Base-by-base conservation (phyloP, 108 stramenopile species). In the Stephanodiscus triporus region DNA sequence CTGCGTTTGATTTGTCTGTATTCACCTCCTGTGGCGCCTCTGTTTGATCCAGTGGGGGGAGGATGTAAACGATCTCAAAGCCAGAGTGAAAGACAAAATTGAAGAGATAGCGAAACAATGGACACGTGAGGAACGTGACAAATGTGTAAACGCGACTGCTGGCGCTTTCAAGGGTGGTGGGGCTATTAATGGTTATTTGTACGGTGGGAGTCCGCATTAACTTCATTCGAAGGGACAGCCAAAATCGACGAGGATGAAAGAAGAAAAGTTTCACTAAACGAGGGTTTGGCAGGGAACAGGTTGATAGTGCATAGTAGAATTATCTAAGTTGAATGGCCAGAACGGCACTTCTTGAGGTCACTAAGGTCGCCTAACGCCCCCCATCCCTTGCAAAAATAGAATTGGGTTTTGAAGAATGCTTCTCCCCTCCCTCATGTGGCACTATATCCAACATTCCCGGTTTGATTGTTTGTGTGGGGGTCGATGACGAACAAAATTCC, bases 61-160 rank as follows among this genome's bases (percentile, higher is more conserved):
- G 10, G 90, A 97, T 71, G 76, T 97, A 0, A 95, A 92, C 68
- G 89, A 87, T 42, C 76, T 96, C 56, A 90, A 94, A 53, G 67
- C 66, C 20, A 72, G 51, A 20, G 93, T 94, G 17, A 93, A 93
- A 61, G 70, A 68, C 30, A 60, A 87, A 38, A 97, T 97, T 50
- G 97, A 97, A 85, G 83, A 69, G 32, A 87, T 97, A 82, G 97
- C 92, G 11, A 68, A 81, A 56, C 43, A 42, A 30, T 97, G 97
- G 97, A 72, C 81, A 9, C 50, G 75, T 10, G 87, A 92, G 48
- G 88, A 96, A 81, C 77, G 83, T 45, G 85, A 90, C 73, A 72
- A 65, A 27, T 96, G 95, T 61, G 75, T 92, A 20, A 77, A 80
- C 66, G 91, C 83, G 36, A 94, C 93, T 29, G 81, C 86, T 3